These are phyloP conservation scores for Colletotrichum brevisporum DNA, from an alignment of 2,329 filamentous ascomycete genomes.

Conservation along the genomic window DNA sequence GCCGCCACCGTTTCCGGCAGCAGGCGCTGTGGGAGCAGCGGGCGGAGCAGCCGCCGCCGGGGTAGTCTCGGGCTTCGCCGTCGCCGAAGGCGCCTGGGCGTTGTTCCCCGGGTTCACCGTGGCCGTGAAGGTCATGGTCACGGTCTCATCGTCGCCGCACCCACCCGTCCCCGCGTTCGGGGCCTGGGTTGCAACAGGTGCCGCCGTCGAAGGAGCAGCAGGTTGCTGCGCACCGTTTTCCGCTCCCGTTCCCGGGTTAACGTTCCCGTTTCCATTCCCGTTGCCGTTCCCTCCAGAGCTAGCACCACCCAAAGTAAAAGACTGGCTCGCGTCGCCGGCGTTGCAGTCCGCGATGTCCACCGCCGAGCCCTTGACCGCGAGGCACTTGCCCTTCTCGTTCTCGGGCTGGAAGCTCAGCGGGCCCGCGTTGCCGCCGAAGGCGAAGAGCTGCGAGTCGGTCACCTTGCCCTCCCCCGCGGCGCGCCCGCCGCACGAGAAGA, in stretches of 20 bases:
- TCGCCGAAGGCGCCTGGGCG: constrained; percentile 8
- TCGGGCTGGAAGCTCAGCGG: constrained; percentile 60
- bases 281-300: constrained; percentile 4
- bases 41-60: constrained; percentile 5
- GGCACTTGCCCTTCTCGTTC: constrained; percentile 62
- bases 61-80: constrained; percentile 12
- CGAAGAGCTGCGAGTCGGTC: constrained; percentile 67
- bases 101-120: constrained; percentile 19
- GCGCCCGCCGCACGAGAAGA: constrained; percentile 72
- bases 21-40: constrained; percentile 2
- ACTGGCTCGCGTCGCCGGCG: constrained; percentile 56
- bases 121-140: constrained; percentile 26
- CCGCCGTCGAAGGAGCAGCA: constrained; percentile 4
- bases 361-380: constrained; percentile 59
- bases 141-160: constrained; percentile 16
- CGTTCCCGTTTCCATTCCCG: constrained; percentile 25
- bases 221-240: constrained; percentile 1
- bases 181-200: constrained; percentile 16
- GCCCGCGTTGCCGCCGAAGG: constrained; percentile 58
- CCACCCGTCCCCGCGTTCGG: not conserved
- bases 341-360: constrained; percentile 61
- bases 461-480: constrained; percentile 67
- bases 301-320: constrained; percentile 52
- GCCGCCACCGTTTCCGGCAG: constrained; percentile 17
- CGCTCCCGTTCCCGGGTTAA: not conserved